Conservation (phyloP, 495 filamentous ascomycete species). For the Penicillium pulvis region DNA sequence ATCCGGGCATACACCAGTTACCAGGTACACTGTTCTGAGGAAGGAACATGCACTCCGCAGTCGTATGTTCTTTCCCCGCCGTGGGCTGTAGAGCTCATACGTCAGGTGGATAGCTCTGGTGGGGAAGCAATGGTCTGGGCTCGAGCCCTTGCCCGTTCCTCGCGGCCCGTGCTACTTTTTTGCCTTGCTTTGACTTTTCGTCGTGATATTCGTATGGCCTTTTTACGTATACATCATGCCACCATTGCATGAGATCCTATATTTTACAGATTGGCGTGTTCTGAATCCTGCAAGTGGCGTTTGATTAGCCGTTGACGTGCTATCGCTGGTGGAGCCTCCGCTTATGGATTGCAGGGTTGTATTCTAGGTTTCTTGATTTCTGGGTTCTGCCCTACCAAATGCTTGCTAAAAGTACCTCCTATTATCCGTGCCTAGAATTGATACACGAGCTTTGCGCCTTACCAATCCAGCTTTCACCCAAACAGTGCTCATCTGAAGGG, state of each 20-base stretch:
- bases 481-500: not conserved
- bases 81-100: not conserved
- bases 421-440: too few relatives aligned
- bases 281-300: not conserved
- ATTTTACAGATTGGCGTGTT: not conserved
- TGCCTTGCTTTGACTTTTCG: not conserved
- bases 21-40: not conserved
- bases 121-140: not conserved
- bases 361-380: not conserved
- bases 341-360: not conserved
- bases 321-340: not conserved
- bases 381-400: not conserved
- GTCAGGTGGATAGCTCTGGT: not conserved
- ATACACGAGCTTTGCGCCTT: too few relatives aligned
- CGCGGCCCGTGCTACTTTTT: not conserved
- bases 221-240: not conserved
- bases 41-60: not conserved
- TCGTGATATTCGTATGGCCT: too few relatives aligned
- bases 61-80: slow-evolving; percentile 1
- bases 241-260: not conserved
- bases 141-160: not conserved
- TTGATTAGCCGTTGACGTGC: not conserved
- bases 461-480: not conserved
- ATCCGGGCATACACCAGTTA: slow-evolving; percentile 8
- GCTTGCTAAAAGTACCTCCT: too few relatives aligned